Evolutionary conservation across 257 asterid genomes (phyloP).

Genomic region (Forsythia suspensa): DNA sequence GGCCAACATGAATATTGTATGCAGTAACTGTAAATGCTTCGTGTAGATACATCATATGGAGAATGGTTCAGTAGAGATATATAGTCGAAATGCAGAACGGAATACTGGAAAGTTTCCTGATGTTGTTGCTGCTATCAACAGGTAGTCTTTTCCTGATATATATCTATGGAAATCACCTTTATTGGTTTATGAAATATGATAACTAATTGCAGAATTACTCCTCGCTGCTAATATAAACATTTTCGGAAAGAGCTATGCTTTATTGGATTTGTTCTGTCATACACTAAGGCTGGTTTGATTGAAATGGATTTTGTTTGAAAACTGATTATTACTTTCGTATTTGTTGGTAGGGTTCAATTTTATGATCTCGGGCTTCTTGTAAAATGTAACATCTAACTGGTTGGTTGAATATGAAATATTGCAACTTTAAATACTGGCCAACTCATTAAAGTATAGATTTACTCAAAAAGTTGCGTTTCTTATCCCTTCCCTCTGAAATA

Average conservation of each 20-base stretch:
- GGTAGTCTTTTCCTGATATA: slow-evolving; percentile 46
- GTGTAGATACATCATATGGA: slow-evolving; percentile 83
- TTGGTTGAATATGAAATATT: neutral
- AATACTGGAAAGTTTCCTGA: slow-evolving; percentile 97
- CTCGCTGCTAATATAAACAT: neutral
- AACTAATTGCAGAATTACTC: neutral
- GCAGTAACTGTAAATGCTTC: slow-evolving; percentile 17
- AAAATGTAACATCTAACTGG: neutral
- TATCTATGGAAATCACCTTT: neutral
- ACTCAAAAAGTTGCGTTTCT: neutral
- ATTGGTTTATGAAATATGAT: neutral
- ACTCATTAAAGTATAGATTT: neutral
- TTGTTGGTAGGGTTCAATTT: neutral
- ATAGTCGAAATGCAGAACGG: slow-evolving; percentile 94
- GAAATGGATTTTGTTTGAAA: neutral
- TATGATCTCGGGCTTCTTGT: slow-evolving; percentile 10
- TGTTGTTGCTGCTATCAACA: slow-evolving; percentile 69
- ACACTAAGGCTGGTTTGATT: neutral
- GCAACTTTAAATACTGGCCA: too few species aligned
- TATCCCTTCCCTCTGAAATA: too few species aligned
- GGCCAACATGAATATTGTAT: neutral
- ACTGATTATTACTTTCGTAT: neutral
- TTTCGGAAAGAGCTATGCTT: neutral
- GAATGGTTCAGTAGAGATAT: slow-evolving; percentile 89
- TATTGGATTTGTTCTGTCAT: neutral